Evolutionary conservation across 169 alveolate species (phyloP).

Genomic region (Plasmodium relictum): DNA sequence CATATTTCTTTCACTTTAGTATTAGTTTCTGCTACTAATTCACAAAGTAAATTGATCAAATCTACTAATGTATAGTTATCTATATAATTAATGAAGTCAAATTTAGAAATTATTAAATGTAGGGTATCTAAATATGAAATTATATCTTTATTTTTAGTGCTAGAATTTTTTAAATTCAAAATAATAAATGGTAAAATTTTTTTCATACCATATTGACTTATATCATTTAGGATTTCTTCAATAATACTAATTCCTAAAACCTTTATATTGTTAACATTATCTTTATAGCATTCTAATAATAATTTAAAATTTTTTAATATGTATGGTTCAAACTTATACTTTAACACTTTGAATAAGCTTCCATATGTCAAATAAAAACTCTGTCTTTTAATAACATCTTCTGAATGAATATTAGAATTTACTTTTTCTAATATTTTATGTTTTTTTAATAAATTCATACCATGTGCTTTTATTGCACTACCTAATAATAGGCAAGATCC

Average conservation of each 20-base stretch:
- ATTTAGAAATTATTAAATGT: constrained; percentile 42
- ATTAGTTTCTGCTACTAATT: constrained; percentile 70
- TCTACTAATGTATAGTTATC: constrained; percentile 28
- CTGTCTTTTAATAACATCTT: constrained; percentile 67
- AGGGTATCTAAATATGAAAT: constrained; percentile 61
- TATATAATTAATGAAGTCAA: constrained; percentile 17
- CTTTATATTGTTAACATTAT: constrained; percentile 69
- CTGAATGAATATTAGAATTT: constrained; percentile 56
- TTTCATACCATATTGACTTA: constrained; percentile 57
- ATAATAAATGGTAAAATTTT: constrained; percentile 49
- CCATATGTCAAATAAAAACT: constrained; percentile 75
- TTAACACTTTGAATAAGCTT: constrained; percentile 66
- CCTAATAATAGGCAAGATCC: constrained; percentile 71
- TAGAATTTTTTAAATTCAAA: constrained; percentile 27
- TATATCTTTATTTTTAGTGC: constrained; percentile 46
- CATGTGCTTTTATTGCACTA: constrained; percentile 75
- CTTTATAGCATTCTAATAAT: constrained; percentile 76
- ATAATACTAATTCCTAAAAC: constrained; percentile 65
- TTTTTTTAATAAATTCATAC: constrained; percentile 39
- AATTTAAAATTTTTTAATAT: constrained; percentile 52
- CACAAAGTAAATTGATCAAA: constrained; percentile 52
- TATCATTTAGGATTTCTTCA: constrained; percentile 66
- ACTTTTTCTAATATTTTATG: constrained; percentile 41
- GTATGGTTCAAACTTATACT: constrained; percentile 67
- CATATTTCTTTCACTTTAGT: constrained; percentile 74